These are phyloP conservation scores for Neurospora sp. DNA, from an alignment of 495 filamentous ascomycete genomes.

Conservation along the genomic window DNA sequence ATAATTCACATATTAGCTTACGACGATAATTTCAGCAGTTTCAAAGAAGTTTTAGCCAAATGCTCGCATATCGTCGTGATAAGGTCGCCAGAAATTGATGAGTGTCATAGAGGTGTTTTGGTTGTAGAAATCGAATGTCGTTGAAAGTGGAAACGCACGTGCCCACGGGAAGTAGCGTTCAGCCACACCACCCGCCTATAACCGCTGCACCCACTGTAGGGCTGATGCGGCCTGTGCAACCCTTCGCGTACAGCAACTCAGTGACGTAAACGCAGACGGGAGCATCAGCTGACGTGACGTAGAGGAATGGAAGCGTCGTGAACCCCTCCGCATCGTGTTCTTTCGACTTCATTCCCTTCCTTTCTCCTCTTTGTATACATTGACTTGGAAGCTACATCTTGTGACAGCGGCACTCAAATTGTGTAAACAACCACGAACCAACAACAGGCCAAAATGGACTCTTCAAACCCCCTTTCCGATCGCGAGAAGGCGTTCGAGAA, in stretches of 20 bases:
- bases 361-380: no score
- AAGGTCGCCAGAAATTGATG: background rate
- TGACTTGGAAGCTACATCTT: no score
- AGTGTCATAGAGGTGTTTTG: background rate
- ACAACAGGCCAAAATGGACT: constrained; percentile 9
- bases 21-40: no score
- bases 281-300: background rate
- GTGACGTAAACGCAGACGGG: background rate
- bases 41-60: no score
- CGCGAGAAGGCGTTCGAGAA: constrained; percentile 26
- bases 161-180: background rate
- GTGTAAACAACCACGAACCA: background rate
- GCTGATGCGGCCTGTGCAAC: background rate
- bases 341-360: background rate
- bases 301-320: no score
- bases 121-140: background rate
- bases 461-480: constrained; percentile 18
- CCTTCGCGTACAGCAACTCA: background rate
- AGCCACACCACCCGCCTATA: background rate
- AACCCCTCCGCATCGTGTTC: background rate
- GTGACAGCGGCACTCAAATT: background rate
- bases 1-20: no score
- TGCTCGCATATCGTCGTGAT: no score
- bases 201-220: background rate
- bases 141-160: background rate